phyloP scores from a whole-genome alignment of 441 rosid species.

The Gossypium schwendimanii region DNA sequence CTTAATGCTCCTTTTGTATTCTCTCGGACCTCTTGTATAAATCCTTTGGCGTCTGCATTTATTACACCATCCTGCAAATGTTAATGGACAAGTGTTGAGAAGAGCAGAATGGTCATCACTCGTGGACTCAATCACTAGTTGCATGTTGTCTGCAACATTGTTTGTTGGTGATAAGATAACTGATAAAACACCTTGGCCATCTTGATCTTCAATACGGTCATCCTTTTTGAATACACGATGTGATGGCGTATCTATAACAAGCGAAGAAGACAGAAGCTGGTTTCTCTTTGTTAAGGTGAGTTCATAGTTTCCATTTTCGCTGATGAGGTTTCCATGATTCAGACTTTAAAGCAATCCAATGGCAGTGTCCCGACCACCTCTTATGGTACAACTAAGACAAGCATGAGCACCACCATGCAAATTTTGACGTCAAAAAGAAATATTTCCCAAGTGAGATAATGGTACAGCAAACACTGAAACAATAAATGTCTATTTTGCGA shows the following conservation, averaged over 20 bases:
- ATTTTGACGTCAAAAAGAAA: not conserved
- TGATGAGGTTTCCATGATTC: slow-evolving; percentile 32
- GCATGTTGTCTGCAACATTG: slow-evolving; percentile 7
- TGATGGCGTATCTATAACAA: slow-evolving; percentile 18
- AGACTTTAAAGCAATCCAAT: slow-evolving; percentile 19
- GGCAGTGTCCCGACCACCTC: slow-evolving; percentile 27
- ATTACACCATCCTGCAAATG: not conserved
- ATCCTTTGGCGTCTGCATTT: not conserved
- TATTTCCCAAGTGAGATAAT: slow-evolving; percentile 16
- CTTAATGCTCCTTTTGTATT: too few species aligned
- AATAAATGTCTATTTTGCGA: not conserved
- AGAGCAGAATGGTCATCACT: not conserved
- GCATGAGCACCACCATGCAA: slow-evolving; percentile 28
- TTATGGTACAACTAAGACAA: slow-evolving; percentile 43
- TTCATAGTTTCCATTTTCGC: slow-evolving; percentile 18
- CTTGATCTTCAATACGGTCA: not conserved
- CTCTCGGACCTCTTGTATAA: too few species aligned
- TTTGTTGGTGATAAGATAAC: not conserved
- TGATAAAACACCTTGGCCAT: not conserved
- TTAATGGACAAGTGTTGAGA: not conserved
- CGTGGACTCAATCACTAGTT: slow-evolving; percentile 1
- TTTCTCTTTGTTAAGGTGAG: not conserved
- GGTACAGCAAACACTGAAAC: slow-evolving; percentile 32
- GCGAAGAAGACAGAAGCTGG: not conserved
- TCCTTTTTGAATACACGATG: slow-evolving; percentile 15